Evolutionary conservation across 768 basidiomycete genomes (phyloP).

Genomic region (Amanita exitialis): DNA sequence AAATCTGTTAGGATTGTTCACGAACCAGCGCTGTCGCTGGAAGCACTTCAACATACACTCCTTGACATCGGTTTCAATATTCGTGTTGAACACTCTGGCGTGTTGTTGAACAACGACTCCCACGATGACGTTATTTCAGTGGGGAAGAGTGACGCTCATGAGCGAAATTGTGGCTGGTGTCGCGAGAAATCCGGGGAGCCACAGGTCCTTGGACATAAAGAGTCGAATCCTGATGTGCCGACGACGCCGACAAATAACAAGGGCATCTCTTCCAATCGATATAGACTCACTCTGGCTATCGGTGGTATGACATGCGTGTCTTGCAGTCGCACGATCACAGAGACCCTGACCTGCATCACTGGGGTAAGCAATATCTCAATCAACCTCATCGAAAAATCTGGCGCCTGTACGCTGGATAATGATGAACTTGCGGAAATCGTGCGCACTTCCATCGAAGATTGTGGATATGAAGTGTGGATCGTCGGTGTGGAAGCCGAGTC

Average conservation of each 20-base stretch:
- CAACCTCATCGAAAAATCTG: constrained; percentile 53
- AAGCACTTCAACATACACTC: constrained; percentile 25
- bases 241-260: neutral
- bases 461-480: constrained; percentile 33
- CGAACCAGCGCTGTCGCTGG: constrained; percentile 15
- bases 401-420: constrained; percentile 32
- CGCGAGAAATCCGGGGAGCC: neutral
- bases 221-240: neutral
- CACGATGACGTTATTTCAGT: neutral
- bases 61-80: constrained; percentile 39
- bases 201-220: neutral
- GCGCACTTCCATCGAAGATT: constrained; percentile 32
- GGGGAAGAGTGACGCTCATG: neutral
- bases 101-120: no score
- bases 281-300: constrained; percentile 32
- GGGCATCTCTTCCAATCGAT: neutral
- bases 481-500: constrained; percentile 22
- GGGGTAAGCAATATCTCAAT: constrained; percentile 48
- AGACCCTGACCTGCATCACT: constrained; percentile 34
- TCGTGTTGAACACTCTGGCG: neutral
- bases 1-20: constrained; percentile 35
- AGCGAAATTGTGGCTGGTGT: neutral
- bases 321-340: constrained; percentile 47
- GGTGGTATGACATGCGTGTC: constrained; percentile 74
- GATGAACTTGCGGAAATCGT: constrained; percentile 22